Percentiles rank a stretch among this genome's conserved stretches.
Conservation (phyloP, 2,329 filamentous ascomycete genomes). For the Trichoderma citrinoviride region DNA sequence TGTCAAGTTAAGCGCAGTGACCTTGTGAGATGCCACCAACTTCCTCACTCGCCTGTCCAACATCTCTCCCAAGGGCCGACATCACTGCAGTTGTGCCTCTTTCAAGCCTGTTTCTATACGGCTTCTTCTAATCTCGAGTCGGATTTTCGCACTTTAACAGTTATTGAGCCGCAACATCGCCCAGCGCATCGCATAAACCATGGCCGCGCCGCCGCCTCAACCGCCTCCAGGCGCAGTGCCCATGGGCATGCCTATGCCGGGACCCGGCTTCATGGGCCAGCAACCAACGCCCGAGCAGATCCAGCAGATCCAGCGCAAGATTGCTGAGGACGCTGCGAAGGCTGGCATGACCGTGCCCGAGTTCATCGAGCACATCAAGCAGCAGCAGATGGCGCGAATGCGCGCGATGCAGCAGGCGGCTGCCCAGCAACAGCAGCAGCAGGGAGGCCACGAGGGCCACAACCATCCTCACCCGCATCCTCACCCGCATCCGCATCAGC, state of each 20-base stretch:
- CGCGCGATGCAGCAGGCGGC: conserved; percentile 44
- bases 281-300: conserved; percentile 81
- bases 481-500: conserved; percentile 36
- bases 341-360: conserved; percentile 81
- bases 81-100: conserved; percentile 1
- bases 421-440: conserved; percentile 32
- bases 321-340: conserved; percentile 79
- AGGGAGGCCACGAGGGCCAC: conserved; percentile 30
- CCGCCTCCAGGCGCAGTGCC: conserved; percentile 27
- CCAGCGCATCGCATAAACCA: conserved; percentile 22
- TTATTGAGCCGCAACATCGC: conserved; percentile 1
- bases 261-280: conserved; percentile 34
- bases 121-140: not conserved
- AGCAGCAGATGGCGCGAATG: conserved; percentile 51
- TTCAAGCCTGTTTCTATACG: conserved; percentile 20
- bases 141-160: too few relatives aligned
- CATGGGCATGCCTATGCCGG: conserved; percentile 32
- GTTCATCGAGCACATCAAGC: conserved; percentile 70
- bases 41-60: conserved; percentile 9
- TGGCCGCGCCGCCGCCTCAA: conserved; percentile 32
- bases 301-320: conserved; percentile 74
- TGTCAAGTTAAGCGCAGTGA: conserved; percentile 10
- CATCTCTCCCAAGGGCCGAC: not conserved
- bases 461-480: conserved; percentile 32
- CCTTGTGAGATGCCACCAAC: conserved; percentile 16